phyloP scores from a whole-genome alignment of 2,329 filamentous ascomycete species.

The Xylaria sp. region DNA sequence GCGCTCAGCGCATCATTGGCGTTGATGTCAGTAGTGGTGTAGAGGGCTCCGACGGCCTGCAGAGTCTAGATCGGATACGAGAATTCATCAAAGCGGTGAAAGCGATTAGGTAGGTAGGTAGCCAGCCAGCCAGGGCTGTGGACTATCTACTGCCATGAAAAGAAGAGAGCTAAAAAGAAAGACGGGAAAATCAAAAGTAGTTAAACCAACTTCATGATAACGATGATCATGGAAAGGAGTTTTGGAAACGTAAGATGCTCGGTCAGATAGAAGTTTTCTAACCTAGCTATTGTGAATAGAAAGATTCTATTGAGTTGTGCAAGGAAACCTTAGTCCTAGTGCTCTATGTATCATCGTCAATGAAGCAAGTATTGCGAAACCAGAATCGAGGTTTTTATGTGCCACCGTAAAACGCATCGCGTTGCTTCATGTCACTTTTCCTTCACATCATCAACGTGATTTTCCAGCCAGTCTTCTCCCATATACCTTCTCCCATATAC shows the following conservation, averaged over 20 bases:
- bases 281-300: conserved; percentile 12
- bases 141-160: not conserved
- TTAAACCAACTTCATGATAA: conserved; percentile 2
- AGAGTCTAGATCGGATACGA: conserved; percentile 83
- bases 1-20: conserved; percentile 73
- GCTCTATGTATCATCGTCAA: not conserved
- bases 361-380: not conserved
- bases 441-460: not conserved
- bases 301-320: not conserved
- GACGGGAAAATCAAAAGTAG: not conserved
- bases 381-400: not conserved
- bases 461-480: not conserved
- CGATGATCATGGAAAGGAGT: conserved; percentile 2
- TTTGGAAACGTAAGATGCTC: not conserved
- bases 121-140: not conserved
- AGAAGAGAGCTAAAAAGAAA: conserved; percentile 2
- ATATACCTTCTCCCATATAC: not conserved
- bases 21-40: conserved; percentile 97
- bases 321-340: not conserved
- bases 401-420: conserved; percentile 20
- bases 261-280: conserved; percentile 4
- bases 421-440: not conserved
- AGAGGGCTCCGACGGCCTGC: conserved; percentile 81
- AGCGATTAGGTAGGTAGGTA: conserved; percentile 57
- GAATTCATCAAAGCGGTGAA: conserved; percentile 84